Evolutionary conservation across 306 rosid genomes (phyloP), one percentile per base, ranked within the genome.

Genomic region (Hippophae rhamnoides): DNA sequence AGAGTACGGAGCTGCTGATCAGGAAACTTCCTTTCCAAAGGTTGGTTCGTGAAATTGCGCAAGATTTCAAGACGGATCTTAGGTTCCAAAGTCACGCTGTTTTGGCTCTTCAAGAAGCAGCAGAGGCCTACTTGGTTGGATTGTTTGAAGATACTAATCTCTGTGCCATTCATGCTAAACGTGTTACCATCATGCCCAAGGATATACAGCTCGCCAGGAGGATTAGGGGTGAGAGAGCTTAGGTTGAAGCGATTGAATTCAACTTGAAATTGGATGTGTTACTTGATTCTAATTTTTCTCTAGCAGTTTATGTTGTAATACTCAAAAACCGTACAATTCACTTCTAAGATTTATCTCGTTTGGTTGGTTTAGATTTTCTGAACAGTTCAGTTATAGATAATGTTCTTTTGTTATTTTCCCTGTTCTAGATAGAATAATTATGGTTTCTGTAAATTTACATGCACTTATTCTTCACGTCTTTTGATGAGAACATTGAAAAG

Each of bases 1-100:
- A 90, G 79, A 87, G 97, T 66, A 90, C 97, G 0, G 78, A 72
- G 47, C 74, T 76, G 44, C 54, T 72, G 47, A 76, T 76, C 13
- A 66, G 81, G 65, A 76, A 76, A 60, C 81, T 76, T 7, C 76
- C 76, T 5, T 72, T 72, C 63, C 71, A 72, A 65, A 60, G 76
- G 67, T 40, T 72, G 67, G 72, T 66, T 10, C 68, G 72, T 49
- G 77, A 72, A 59, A 72, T 67, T 55, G 77, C 77, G 0, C 77
- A 72, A 13, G 72, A 77, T 56, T 77, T 77, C 62, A 77, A 77
- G 62, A 77, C 78, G 0, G 78, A 77, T 51, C 68, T 77, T 49
- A 74, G 82, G 26, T 77, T 77, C 60, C 78, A 73, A 60, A 77
- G 78, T 64, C 78, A 69, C 31, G 82, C 82, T 7, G 82, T 77